Percentiles rank a stretch among this genome's conserved stretches.
phyloP scores from a whole-genome alignment of 208 protist genomes.

The Novymonas esmeraldas region DNA sequence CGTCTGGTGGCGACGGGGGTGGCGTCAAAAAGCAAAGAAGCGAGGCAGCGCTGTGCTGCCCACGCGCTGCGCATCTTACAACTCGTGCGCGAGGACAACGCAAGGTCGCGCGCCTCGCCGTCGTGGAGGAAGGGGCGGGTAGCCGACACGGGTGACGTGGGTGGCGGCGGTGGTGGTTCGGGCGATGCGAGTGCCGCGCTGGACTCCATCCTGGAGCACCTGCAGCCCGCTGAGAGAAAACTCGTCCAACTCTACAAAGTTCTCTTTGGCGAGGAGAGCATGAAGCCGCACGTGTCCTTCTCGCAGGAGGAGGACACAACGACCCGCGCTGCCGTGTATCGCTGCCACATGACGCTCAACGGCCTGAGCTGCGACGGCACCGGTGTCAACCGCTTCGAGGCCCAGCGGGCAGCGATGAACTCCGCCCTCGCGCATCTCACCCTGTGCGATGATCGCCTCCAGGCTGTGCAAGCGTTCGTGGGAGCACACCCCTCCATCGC shows the following conservation, averaged over 20 bases:
- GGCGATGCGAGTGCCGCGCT: conserved; percentile 10
- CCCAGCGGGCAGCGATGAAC: conserved; percentile 61
- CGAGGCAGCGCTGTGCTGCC: conserved; percentile 62
- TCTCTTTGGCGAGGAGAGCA: conserved; percentile 32
- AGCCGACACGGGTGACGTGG: not conserved
- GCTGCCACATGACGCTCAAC: conserved; percentile 50
- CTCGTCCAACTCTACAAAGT: conserved; percentile 49
- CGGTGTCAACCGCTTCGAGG: conserved; percentile 80
- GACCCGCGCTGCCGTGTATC: conserved; percentile 20
- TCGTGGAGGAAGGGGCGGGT: not conserved
- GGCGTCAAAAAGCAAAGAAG: conserved; percentile 39
- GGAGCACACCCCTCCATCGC: conserved; percentile 44
- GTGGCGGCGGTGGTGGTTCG: not conserved
- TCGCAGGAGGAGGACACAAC: conserved; percentile 18
- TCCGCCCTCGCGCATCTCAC: conserved; percentile 55
- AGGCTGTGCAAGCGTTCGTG: conserved; percentile 57
- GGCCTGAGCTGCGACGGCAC: conserved; percentile 51
- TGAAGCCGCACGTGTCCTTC: conserved; percentile 32
- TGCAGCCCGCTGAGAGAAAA: conserved; percentile 45
- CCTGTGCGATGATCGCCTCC: conserved; percentile 68
- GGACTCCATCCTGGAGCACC: conserved; percentile 34
- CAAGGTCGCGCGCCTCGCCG: not conserved
- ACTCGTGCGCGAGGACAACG: conserved; percentile 22
- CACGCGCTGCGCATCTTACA: conserved; percentile 65
- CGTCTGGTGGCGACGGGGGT: conserved; percentile 58